Percentiles rank a stretch among this genome's conserved stretches.
phyloP scores from a whole-genome alignment of 495 filamentous ascomycete species.

The Niebla homalea region DNA sequence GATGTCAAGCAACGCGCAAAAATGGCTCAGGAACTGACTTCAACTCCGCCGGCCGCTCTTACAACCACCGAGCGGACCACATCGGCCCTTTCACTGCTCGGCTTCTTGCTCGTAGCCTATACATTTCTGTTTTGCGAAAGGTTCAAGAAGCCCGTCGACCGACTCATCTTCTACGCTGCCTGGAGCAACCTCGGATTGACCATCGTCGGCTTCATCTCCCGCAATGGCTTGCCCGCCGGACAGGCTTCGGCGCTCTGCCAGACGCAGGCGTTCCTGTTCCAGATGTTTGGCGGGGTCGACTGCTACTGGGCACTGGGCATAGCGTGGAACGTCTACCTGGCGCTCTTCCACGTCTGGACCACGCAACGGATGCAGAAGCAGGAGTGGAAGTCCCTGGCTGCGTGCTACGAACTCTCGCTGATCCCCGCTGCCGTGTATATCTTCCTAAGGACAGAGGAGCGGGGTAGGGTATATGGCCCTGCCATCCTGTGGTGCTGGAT shows the following conservation, averaged over 20 bases:
- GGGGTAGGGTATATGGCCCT: slow-evolving; percentile 54
- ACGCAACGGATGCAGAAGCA: slow-evolving; percentile 49
- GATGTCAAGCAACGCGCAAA: background rate
- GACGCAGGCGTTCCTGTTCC: slow-evolving; percentile 58
- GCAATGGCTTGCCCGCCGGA: slow-evolving; percentile 32
- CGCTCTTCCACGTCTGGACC: slow-evolving; percentile 64
- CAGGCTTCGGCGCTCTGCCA: slow-evolving; percentile 46
- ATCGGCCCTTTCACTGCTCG: slow-evolving; percentile 56
- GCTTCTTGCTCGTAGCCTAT: slow-evolving; percentile 54
- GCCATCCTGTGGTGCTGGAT: slow-evolving; percentile 83
- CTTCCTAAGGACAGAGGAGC: slow-evolving; percentile 37
- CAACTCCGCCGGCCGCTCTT: slow-evolving; percentile 25
- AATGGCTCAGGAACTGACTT: background rate
- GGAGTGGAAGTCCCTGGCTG: slow-evolving; percentile 55
- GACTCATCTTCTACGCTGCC: slow-evolving; percentile 69
- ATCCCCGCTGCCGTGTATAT: slow-evolving; percentile 54
- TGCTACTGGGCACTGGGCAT: slow-evolving; percentile 68
- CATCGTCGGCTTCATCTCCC: slow-evolving; percentile 60
- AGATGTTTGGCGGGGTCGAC: slow-evolving; percentile 57
- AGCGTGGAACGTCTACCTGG: slow-evolving; percentile 75
- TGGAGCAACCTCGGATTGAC: slow-evolving; percentile 73
- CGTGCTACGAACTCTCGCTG: slow-evolving; percentile 64
- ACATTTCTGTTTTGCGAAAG: slow-evolving; percentile 48
- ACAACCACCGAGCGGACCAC: slow-evolving; percentile 49
- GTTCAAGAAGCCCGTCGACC: slow-evolving; percentile 72